Base-by-base conservation (phyloP, 1,284 basidiomycete species). In the Bondarzewia mesenterica region DNA sequence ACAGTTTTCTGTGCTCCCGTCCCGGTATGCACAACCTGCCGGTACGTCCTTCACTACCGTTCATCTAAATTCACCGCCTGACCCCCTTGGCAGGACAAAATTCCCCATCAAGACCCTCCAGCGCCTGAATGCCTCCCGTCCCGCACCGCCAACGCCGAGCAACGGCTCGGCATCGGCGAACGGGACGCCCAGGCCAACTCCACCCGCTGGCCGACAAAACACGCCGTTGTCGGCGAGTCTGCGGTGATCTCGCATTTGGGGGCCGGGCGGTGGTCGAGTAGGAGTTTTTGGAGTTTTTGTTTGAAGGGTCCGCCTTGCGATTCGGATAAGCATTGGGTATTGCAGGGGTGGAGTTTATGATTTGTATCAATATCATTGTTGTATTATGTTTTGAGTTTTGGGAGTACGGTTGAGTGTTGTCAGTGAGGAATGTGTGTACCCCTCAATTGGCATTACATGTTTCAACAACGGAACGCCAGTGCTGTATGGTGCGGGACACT, bases 1-100 rank as follows among this genome's bases (percentile, higher is more conserved):
- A 15, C 14, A 93, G 90, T 93, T 59, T 96, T 94, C 66, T 96
- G 93, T 61, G 81, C 89, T 56, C 92, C 93, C 2, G 79, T 90
- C n/a, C 89, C 92, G 0, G 88, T 94, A 16, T 97, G 93, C 61
- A 85, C 85, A 23, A 96, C 93, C 25, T 97, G 93, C 72, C 80
- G 89, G 89, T 84, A 61, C 58, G 80, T 65, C 32, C 8, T 22
- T 22, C 38, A 18, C 38, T n/a, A n/a, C n/a, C n/a, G n/a, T n/a
- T n/a, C n/a, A n/a, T n/a, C n/a, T n/a, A n/a, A n/a, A n/a, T n/a
- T n/a, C n/a, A n/a, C n/a, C n/a, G n/a, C n/a, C n/a, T n/a, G n/a
- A n/a, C n/a, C n/a, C n/a, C n/a, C n/a, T n/a, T n/a, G n/a, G 36
- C 60, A 92, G 89, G 56, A 93, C 91, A n/a, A 92, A 92, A 61